Percentiles rank a stretch among this genome's conserved stretches.
phyloP scores from a whole-genome alignment of 1,284 basidiomycete genomes.

The Tetrapyrgos nigripes region DNA sequence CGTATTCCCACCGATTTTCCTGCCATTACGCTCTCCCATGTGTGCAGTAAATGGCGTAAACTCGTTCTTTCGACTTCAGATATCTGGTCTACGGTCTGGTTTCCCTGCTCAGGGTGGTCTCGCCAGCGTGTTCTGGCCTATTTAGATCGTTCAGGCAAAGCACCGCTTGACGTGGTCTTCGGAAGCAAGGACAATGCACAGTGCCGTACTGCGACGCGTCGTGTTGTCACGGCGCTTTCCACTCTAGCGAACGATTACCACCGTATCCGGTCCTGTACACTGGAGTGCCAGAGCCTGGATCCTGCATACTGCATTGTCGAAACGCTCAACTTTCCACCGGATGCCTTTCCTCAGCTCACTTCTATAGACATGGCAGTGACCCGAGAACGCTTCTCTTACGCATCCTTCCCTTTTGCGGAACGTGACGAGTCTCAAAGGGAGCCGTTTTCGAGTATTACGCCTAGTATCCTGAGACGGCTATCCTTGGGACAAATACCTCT shows the following conservation, averaged over 20 bases:
- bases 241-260: slow-evolving; percentile 31
- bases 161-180: slow-evolving; percentile 41
- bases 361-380: slow-evolving; percentile 40
- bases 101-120: slow-evolving; percentile 33
- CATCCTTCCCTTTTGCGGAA: slow-evolving; percentile 28
- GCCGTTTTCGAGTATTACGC: slow-evolving; percentile 19
- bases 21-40: slow-evolving; percentile 47
- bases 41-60: slow-evolving; percentile 52
- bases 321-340: slow-evolving; percentile 23
- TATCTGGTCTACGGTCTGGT: slow-evolving; percentile 51
- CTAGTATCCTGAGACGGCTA: slow-evolving; percentile 36
- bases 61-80: slow-evolving; percentile 45
- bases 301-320: slow-evolving; percentile 29
- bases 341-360: slow-evolving; percentile 34
- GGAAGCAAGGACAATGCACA: neutral
- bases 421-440: slow-evolving; percentile 23
- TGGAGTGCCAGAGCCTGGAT: slow-evolving; percentile 35
- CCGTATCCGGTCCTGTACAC: slow-evolving; percentile 41
- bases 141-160: slow-evolving; percentile 39
- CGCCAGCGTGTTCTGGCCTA: slow-evolving; percentile 33
- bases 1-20: slow-evolving; percentile 17
- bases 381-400: slow-evolving; percentile 21
- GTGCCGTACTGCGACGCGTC: neutral
- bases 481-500: slow-evolving; percentile 48
- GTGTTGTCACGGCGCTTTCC: neutral